Evolutionary conservation across 2,329 filamentous ascomycete species (phyloP).

Genomic region (Cryphonectria carpinicola): DNA sequence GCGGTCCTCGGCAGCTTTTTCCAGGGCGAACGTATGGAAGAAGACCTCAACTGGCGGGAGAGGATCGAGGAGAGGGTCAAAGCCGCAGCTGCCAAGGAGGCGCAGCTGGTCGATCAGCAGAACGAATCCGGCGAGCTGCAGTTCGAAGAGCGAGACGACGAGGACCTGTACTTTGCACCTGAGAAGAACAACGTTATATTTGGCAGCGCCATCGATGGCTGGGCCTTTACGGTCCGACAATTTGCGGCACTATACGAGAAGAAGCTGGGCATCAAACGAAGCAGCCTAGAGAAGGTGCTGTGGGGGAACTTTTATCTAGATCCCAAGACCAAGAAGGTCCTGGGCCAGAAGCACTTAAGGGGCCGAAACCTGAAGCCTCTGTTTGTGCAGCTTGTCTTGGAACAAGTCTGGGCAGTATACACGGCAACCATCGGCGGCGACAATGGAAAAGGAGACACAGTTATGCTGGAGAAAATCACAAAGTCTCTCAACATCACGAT

Average conservation of each 20-base stretch:
- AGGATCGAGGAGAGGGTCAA: slow-evolving; percentile 84
- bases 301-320: slow-evolving; percentile 98
- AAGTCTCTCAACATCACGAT: slow-evolving; percentile 87
- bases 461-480: slow-evolving; percentile 88
- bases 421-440: slow-evolving; percentile 84
- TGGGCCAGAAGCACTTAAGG: slow-evolving; percentile 90
- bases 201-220: slow-evolving; percentile 96
- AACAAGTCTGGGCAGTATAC: slow-evolving; percentile 96
- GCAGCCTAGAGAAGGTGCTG: slow-evolving; percentile 85
- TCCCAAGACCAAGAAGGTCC: slow-evolving; percentile 92
- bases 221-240: slow-evolving; percentile 95
- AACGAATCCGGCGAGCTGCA: slow-evolving; percentile 63
- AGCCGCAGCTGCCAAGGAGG: slow-evolving; percentile 67
- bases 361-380: slow-evolving; percentile 91
- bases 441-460: slow-evolving; percentile 80
- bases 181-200: slow-evolving; percentile 99
- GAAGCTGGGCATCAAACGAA: slow-evolving; percentile 92
- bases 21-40: slow-evolving; percentile 97
- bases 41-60: slow-evolving; percentile 95
- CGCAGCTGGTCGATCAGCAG: slow-evolving; percentile 51
- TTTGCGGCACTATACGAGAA: slow-evolving; percentile 94
- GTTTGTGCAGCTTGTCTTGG: slow-evolving; percentile 95
- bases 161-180: slow-evolving; percentile 96
- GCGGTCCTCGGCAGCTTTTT: slow-evolving; percentile 97
- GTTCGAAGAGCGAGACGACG: slow-evolving; percentile 91